A percentile compares a stretch with the other conserved stretches of the same genome.
phyloP scores from a whole-genome alignment of 345 rosid genomes.

The Dovyalis caffra region DNA sequence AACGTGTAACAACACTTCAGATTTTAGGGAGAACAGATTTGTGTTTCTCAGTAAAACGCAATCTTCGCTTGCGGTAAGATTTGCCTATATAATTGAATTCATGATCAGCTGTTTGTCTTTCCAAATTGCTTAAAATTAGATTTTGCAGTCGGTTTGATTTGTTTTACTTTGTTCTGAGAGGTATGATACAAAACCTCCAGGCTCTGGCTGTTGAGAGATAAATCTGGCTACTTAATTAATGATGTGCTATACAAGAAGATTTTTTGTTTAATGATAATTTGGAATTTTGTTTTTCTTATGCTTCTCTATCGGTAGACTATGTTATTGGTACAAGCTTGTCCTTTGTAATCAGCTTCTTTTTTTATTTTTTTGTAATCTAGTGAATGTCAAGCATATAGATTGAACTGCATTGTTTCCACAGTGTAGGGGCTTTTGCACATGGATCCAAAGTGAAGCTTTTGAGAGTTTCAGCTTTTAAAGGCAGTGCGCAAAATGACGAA shows the following conservation, averaged over 20 bases:
- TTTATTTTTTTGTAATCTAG: neutral
- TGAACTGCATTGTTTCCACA: conserved; percentile 44
- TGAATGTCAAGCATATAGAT: conserved; percentile 17
- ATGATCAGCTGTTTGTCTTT: neutral
- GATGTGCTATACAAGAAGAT: neutral
- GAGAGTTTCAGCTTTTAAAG: conserved; percentile 76
- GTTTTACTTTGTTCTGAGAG: neutral
- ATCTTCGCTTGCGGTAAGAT: conserved; percentile 49
- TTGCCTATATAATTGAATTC: neutral
- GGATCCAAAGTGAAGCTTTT: conserved; percentile 52
- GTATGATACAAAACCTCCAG: neutral
- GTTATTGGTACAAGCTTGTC: conserved; percentile 8
- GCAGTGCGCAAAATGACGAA: conserved; percentile 58
- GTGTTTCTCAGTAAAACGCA: conserved; percentile 38
- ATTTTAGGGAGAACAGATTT: conserved; percentile 48
- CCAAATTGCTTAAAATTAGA: neutral
- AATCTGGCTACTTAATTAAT: neutral
- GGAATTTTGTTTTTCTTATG: neutral
- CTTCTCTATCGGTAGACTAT: neutral
- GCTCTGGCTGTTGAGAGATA: too few relatives aligned
- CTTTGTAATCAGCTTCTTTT: neutral
- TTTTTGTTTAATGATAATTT: neutral
- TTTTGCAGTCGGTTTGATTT: neutral
- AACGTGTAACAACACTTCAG: conserved; percentile 38
- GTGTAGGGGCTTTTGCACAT: conserved; percentile 51